A percentile compares a stretch with the other conserved stretches of the same genome.
Conservation (phyloP, 2,329 filamentous ascomycete species). For the Fusarium oligoseptatum region DNA sequence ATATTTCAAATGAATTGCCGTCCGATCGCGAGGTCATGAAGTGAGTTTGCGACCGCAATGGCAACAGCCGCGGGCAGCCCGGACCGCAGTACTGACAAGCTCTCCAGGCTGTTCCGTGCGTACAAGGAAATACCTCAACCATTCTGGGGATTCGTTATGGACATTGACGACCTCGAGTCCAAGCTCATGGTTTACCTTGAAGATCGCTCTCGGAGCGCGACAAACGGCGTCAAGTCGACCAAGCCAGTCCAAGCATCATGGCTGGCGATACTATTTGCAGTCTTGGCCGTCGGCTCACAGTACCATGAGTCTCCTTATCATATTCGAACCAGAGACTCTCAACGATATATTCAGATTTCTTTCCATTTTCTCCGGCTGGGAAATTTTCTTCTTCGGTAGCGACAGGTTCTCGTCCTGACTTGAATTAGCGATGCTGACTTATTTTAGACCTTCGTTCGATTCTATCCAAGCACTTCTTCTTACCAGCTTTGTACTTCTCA, state of each 20-base stretch:
- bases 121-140: conserved; percentile 77
- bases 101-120: conserved; percentile 69
- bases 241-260: conserved; percentile 73
- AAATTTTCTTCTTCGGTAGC: conserved; percentile 71
- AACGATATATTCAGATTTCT: conserved; percentile 73
- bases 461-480: conserved; percentile 75
- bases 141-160: conserved; percentile 77
- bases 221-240: conserved; percentile 59
- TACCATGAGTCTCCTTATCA: conserved; percentile 76
- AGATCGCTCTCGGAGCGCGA: conserved; percentile 70
- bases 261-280: conserved; percentile 75
- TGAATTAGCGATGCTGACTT: conserved; percentile 12
- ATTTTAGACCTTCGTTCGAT: conserved; percentile 70
- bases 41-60: conserved; percentile 54
- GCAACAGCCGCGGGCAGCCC: neutral
- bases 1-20: conserved; percentile 72
- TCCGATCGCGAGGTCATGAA: conserved; percentile 77
- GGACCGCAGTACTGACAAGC: conserved; percentile 15
- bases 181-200: conserved; percentile 75
- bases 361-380: conserved; percentile 75
- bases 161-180: conserved; percentile 75
- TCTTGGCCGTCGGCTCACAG: conserved; percentile 75
- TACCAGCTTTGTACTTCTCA: conserved; percentile 73
- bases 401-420: neutral
- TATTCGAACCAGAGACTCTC: conserved; percentile 69